Conservation (phyloP, 306 rosid species). For the Quercus suber region DNA sequence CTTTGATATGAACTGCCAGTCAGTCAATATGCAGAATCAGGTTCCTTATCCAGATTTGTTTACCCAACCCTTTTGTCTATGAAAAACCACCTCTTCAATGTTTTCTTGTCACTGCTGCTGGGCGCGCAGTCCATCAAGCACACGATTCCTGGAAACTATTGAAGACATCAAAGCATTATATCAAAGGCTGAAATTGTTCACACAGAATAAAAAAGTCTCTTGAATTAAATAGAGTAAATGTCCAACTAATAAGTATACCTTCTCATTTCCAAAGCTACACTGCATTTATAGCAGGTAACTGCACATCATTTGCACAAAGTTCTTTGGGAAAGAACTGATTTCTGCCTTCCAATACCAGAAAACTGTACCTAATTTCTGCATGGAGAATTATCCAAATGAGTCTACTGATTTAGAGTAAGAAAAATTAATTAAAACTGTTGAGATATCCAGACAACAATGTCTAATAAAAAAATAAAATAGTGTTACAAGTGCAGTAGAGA, state of each 20-base stretch:
- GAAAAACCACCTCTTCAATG: conserved; percentile 92
- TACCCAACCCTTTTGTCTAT: conserved; percentile 88
- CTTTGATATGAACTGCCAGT: conserved; percentile 1
- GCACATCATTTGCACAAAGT: conserved; percentile 6
- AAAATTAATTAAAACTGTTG: neutral
- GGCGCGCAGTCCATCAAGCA: conserved; percentile 78
- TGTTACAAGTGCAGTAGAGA: neutral
- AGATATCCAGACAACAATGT: neutral
- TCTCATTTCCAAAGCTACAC: conserved; percentile 35
- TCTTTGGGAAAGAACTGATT: neutral
- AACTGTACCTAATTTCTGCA: neutral
- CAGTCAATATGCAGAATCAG: conserved; percentile 11
- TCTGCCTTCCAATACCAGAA: neutral
- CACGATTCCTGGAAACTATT: conserved; percentile 47
- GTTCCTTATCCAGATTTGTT: conserved; percentile 11
- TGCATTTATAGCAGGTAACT: conserved; percentile 27
- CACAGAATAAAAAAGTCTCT: neutral
- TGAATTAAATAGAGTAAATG: neutral
- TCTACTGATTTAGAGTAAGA: neutral
- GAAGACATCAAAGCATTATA: neutral
- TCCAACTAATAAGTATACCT: conserved; percentile 25
- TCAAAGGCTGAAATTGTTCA: neutral
- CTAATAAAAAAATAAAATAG: neutral
- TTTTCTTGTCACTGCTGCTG: conserved; percentile 69
- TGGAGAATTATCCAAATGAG: neutral